Evolutionary conservation across 2,329 filamentous ascomycete genomes (phyloP).

Genomic region (Fusarium phyllophilum): DNA sequence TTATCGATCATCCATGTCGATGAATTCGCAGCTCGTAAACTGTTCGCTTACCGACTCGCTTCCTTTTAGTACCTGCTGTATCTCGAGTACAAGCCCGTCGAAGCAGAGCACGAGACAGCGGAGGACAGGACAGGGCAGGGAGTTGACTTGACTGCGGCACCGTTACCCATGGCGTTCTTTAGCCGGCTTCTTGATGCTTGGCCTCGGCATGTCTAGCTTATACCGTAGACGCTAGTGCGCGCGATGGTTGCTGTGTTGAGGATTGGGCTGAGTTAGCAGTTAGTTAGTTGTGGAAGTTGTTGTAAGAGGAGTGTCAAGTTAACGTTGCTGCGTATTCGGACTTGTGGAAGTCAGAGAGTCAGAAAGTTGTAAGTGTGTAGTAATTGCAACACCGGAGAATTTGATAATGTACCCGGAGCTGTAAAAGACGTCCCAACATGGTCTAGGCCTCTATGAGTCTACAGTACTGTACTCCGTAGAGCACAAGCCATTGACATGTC

Average conservation of each 20-base stretch:
- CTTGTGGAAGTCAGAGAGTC: background rate
- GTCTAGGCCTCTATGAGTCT: background rate
- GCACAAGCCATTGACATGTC: conserved; percentile 32
- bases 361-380: background rate
- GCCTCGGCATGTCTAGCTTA: conserved; percentile 36
- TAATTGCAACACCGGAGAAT: conserved; percentile 13
- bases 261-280: background rate
- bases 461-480: background rate
- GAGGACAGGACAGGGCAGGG: conserved; percentile 5
- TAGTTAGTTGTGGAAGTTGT: background rate
- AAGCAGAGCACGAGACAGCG: conserved; percentile 16
- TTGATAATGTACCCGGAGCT: conserved; percentile 26
- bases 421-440: conserved; percentile 8
- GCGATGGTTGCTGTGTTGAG: background rate
- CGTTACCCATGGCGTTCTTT: conserved; percentile 35
- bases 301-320: conserved; percentile 2
- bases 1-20: conserved; percentile 18
- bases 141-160: conserved; percentile 14
- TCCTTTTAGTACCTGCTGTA: background rate
- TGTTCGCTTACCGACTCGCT: conserved; percentile 15
- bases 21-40: conserved; percentile 1
- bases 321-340: conserved; percentile 28
- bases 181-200: conserved; percentile 32
- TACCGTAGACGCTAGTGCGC: conserved; percentile 25
- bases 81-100: background rate